Base-by-base conservation (phyloP, 805 yeast genomes). In the Candida ovalis region DNA sequence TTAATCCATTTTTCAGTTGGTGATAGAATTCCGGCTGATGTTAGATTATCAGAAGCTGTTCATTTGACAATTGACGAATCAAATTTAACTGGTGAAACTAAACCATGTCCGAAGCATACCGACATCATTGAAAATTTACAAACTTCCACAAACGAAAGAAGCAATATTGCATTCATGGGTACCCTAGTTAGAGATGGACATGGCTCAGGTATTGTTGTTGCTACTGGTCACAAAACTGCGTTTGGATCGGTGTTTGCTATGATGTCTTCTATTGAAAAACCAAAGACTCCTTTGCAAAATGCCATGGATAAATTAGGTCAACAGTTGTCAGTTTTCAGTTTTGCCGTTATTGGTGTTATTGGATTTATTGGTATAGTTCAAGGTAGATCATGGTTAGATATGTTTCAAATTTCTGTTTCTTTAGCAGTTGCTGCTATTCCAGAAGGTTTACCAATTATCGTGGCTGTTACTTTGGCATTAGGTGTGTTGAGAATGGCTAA, bases 361-460 rank as follows among this genome's bases (percentile, higher is more conserved):
- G 92, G 97, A 59, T 62, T 94, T 21, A 76, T 94, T 56, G 99
- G 99, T 49, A 76, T 94, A 19, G 49, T 88, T 42, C 96, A 94
- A 71, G 98, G 99, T 43, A 85, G 96, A 53, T 78, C 87, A 9
- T 91, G 97, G 97, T 76, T 94, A 49, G 98, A 94, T 54, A 94
- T 95, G 97, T 92, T 94, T 70, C 97, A 92, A 67, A 90, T 94
- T 49, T 88, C 97, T 1, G 99, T 94, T 9, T 90, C 97, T 1
- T 75, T 94, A 53, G 99, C 99, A 2, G 99, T 94, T 18, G 99
- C 99, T 44, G 99, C 99, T 3, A 94, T 94, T 58, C 99, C 99
- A 4, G 99, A 94, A 69, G 99, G 99, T 46, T 77, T 94, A 56
- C 99, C 99, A 0, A 94, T 94, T 60, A 94, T 94, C 65, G 99